Evolutionary conservation across 441 rosid genomes (phyloP).

Genomic region (Adansonia grandidieri): DNA sequence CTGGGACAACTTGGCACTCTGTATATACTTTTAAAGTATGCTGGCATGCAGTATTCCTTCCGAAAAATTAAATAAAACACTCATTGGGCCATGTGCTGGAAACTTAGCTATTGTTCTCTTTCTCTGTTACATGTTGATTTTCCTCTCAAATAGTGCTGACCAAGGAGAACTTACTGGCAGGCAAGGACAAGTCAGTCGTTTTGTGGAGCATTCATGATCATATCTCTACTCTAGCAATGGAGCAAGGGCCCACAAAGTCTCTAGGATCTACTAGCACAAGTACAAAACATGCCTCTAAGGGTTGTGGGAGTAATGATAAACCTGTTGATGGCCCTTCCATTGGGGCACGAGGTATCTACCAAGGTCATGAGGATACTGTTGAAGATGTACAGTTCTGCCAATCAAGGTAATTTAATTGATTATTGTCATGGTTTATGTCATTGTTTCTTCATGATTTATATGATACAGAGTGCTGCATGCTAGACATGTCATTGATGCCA

Average conservation of each 20-base stretch:
- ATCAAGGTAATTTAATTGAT: slow-evolving; percentile 42
- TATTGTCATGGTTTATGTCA: slow-evolving; percentile 1
- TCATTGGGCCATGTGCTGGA: neutral
- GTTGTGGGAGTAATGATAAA: slow-evolving; percentile 54
- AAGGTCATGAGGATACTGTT: slow-evolving; percentile 59
- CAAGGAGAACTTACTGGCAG: slow-evolving; percentile 41
- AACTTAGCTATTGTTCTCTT: neutral
- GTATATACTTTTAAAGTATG: neutral
- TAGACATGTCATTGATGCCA: neutral
- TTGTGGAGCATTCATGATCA: slow-evolving; percentile 87
- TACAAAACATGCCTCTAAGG: slow-evolving; percentile 36
- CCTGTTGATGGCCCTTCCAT: slow-evolving; percentile 40
- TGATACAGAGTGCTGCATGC: neutral
- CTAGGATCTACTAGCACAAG: slow-evolving; percentile 44
- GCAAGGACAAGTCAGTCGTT: slow-evolving; percentile 75
- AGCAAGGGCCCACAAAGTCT: slow-evolving; percentile 43
- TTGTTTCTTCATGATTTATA: slow-evolving; percentile 2
- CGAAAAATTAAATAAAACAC: slow-evolving; percentile 2
- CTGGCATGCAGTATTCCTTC: neutral
- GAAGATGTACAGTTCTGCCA: slow-evolving; percentile 67
- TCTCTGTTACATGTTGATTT: slow-evolving; percentile 17
- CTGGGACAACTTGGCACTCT: slow-evolving; percentile 7
- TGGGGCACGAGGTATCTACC: slow-evolving; percentile 52
- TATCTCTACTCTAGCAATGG: slow-evolving; percentile 49
- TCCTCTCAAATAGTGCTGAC: slow-evolving; percentile 21